Percentiles rank a stretch among this genome's conserved stretches.
Evolutionary conservation across 805 yeast species (phyloP).

Genomic region (Lipomyces oligophaga): DNA sequence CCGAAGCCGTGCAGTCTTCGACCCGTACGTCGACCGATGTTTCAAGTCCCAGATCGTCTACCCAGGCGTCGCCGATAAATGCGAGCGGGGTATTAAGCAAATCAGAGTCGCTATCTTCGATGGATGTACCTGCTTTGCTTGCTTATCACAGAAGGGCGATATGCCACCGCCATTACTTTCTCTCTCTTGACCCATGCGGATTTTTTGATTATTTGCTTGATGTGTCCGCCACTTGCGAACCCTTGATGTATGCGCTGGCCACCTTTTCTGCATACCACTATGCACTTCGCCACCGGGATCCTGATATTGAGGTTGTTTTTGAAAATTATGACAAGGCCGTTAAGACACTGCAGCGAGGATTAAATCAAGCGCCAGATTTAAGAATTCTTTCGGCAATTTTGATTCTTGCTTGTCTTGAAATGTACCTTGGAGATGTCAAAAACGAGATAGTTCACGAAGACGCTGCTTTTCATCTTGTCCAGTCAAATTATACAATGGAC

Average conservation of each 20-base stretch:
- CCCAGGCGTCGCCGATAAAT: too few relatives aligned
- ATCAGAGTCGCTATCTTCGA: too few relatives aligned
- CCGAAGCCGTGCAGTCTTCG: too few relatives aligned
- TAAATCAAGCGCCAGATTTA: conserved; percentile 10
- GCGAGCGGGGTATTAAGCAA: too few relatives aligned
- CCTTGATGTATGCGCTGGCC: conserved; percentile 25
- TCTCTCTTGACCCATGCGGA: conserved; percentile 15
- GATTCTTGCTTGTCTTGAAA: conserved; percentile 19
- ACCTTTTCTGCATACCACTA: conserved; percentile 36
- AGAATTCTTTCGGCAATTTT: conserved; percentile 14
- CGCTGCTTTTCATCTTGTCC: conserved; percentile 16
- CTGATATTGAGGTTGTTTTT: conserved; percentile 40
- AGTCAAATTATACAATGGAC: conserved; percentile 6
- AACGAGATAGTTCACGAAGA: conserved; percentile 26
- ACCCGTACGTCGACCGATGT: too few relatives aligned
- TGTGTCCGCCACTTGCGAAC: conserved; percentile 2
- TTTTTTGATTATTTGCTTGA: conserved; percentile 12
- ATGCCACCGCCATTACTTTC: conserved; percentile 21
- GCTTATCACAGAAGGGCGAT: conserved; percentile 14
- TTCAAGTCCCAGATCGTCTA: too few relatives aligned
- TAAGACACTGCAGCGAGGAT: conserved; percentile 6
- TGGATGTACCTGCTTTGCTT: too few relatives aligned
- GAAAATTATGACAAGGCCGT: conserved; percentile 20
- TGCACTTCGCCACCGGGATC: conserved; percentile 50
- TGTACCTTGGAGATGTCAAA: conserved; percentile 25